Evolutionary conservation across 2,329 filamentous ascomycete genomes (phyloP), one percentile per base, ranked within the genome.

Genomic region (Epichloe typhina): DNA sequence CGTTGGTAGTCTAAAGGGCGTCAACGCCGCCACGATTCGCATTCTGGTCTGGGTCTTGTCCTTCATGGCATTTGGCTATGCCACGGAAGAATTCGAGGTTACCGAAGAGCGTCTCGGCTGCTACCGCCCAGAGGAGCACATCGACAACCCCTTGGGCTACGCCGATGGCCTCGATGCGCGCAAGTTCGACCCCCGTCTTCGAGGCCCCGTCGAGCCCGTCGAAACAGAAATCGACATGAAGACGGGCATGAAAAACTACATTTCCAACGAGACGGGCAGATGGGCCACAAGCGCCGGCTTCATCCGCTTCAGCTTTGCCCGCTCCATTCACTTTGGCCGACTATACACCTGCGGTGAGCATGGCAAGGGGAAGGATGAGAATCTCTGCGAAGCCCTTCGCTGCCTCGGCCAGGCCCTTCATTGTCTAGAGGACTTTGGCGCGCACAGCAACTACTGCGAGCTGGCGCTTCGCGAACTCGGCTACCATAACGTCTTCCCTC

Each of bases 241-340:
- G 5, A 93, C 87, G 1, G 90, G 90, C n/a, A 95, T 98, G 91
- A 98, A 97, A 69, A 97, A 97, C 65, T 98, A 98, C 66, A 97
- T 98, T 58, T 83, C 91, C 53, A 97, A 96, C 61, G 91, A 97
- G 65, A 73, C 70, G 13, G 88, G 89, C 4, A 77, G 80, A 40
- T 96, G 90, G 86, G 88, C 90, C 1, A 98, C 93, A 19, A 95
- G 89, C 55, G 73, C 86, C 7, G 90, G 86, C 39, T 96, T 91
- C 61, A 75, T 95, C 53, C 82, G 83, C 58, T 87, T 80, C 67
- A 89, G 85, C 59, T 74, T 93, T 54, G 75, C 75, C 13, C 79
- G 86, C 53, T 80, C 83, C 63, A 86, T 91, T 55, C 86, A 91
- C 66, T 89, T 79, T 58, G 87, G 86, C 13, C 77, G 87, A 37